These are phyloP conservation scores for Blyttiomyces sp. DNA, from an alignment of 371 early-diverging fungal genomes.

Conservation along the genomic window DNA sequence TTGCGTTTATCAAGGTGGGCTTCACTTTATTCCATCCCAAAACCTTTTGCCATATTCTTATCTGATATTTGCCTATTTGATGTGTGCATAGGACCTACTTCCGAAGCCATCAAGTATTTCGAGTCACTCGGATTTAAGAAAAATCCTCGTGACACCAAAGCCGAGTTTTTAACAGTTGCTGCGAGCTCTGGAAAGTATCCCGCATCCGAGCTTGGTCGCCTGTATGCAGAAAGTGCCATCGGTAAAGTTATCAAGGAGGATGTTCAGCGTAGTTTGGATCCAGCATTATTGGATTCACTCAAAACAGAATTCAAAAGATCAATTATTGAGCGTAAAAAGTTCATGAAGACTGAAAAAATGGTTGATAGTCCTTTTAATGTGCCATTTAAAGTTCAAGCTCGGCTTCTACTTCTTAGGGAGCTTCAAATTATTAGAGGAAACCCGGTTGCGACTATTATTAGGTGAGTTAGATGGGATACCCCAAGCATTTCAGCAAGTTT, in stretches of 20 bases:
- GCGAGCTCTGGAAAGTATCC: background rate
- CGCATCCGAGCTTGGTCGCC: constrained; percentile 1
- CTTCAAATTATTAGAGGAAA: constrained; percentile 6
- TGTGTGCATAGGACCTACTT: constrained; percentile 10
- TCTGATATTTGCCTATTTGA: background rate
- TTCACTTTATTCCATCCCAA: background rate
- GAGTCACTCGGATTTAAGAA: constrained; percentile 12
- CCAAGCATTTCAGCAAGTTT: too few relatives aligned
- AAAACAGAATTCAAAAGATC: background rate
- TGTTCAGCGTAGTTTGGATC: background rate
- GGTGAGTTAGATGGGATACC: too few relatives aligned
- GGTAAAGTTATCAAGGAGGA: too few relatives aligned
- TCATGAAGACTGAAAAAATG: background rate
- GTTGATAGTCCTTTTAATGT: background rate
- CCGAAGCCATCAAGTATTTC: constrained; percentile 15
- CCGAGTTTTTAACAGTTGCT: constrained; percentile 14
- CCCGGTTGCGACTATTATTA: background rate
- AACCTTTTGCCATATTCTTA: background rate
- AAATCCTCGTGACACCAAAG: constrained; percentile 16
- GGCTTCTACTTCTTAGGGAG: constrained; percentile 5
- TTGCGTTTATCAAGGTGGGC: constrained; percentile 66
- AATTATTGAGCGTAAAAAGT: background rate
- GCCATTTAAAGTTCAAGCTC: background rate
- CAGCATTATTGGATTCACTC: background rate
- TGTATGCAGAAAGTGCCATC: too few relatives aligned